These are phyloP conservation scores for Nicotiana tabacum DNA, from an alignment of 257 asterid genomes.

Conservation along the genomic window DNA sequence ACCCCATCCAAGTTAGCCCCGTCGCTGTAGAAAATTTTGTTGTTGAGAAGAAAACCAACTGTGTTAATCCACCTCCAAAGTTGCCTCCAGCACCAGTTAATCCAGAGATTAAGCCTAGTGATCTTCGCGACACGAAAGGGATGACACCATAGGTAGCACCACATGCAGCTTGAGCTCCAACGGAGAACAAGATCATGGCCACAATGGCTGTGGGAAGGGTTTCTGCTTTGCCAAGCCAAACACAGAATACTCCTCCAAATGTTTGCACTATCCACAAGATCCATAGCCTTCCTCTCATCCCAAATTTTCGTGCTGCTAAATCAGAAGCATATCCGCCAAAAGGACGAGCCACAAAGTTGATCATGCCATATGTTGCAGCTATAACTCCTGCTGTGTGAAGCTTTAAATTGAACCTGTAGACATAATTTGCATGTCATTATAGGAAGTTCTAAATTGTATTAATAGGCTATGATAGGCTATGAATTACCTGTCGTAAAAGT, in stretches of 20 bases:
- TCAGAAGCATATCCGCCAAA: constrained; percentile 14
- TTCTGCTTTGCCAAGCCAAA: constrained; percentile 10
- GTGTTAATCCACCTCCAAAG: constrained; percentile 41
- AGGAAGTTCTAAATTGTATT: no score
- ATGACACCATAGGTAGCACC: constrained; percentile 13
- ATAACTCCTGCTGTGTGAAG: constrained; percentile 14
- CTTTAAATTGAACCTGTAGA: constrained; percentile 7
- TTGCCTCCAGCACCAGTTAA: constrained; percentile 44
- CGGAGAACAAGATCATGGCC: constrained; percentile 5
- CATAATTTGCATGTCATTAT: no score
- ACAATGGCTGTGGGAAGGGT: constrained; percentile 5
- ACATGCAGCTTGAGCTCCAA: constrained; percentile 14
- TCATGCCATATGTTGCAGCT: constrained; percentile 8
- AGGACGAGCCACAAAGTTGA: neutral
- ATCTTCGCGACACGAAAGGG: constrained; percentile 16
- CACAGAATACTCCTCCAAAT: constrained; percentile 7
- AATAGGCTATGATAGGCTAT: no score
- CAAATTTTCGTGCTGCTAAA: constrained; percentile 12
- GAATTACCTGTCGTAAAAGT: constrained; percentile 3
- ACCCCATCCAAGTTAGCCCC: constrained; percentile 42
- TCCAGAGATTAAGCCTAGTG: constrained; percentile 9
- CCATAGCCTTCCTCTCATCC: constrained; percentile 16
- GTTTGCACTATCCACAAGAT: constrained; percentile 10
- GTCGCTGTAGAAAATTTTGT: constrained; percentile 32
- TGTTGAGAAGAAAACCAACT: constrained; percentile 34